Percentiles rank a stretch among this genome's conserved stretches.
Evolutionary conservation across 2,329 filamentous ascomycete species (phyloP).

Genomic region (Penicillium polonicum): DNA sequence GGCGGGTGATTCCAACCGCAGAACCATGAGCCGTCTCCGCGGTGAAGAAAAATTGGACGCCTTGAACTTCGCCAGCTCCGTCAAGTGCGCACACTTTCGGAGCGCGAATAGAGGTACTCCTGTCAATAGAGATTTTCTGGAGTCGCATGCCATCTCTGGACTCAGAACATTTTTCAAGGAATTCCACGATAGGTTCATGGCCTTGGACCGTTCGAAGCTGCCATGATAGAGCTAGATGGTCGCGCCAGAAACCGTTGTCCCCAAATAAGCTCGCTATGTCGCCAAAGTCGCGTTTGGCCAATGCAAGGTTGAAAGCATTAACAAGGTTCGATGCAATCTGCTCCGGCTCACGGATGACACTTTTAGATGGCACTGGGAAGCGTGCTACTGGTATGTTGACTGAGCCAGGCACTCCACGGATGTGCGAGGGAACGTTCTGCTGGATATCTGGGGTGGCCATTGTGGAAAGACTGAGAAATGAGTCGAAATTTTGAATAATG

Average conservation of each 20-base stretch:
- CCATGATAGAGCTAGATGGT: not conserved
- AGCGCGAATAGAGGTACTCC: not conserved
- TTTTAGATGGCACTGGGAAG: not conserved
- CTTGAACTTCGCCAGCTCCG: not conserved
- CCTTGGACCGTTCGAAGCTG: not conserved
- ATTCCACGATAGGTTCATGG: not conserved
- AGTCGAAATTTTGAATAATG: not conserved
- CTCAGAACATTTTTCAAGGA: not conserved
- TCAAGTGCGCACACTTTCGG: not conserved
- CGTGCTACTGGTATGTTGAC: not conserved
- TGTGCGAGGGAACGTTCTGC: not conserved
- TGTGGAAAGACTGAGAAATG: not conserved
- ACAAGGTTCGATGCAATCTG: not conserved
- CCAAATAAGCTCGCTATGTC: not conserved
- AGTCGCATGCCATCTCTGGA: not conserved
- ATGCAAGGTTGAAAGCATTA: not conserved
- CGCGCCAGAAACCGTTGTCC: not conserved
- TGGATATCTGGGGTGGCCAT: not conserved
- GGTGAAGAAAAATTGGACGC: not conserved
- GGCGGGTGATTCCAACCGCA: not conserved
- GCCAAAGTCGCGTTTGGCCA: not conserved
- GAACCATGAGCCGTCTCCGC: not conserved
- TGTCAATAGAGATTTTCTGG: not conserved
- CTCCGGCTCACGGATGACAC: not conserved
- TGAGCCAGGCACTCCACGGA: not conserved